Base-by-base conservation (phyloP, 305 asterid species). In the Euphrasia arctica region DNA sequence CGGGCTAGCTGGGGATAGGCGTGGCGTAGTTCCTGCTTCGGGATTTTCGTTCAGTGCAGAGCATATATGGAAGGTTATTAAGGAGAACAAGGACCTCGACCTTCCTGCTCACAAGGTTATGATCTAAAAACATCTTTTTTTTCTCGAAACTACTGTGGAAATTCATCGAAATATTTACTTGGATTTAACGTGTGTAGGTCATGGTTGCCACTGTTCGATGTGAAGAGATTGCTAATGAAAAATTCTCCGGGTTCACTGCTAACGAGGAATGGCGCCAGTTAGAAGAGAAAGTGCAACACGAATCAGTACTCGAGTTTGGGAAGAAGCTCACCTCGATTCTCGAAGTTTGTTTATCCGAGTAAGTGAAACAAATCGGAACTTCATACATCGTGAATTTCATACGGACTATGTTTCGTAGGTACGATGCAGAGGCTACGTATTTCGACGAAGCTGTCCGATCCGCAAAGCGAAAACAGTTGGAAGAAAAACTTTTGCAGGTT, bases 191-290 rank as follows among this genome's bases (percentile, higher is more conserved):
- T 70, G 49, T 74, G 52, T 70, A 91, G 98, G 98, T 91, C 60
- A 91, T 91, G 98, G 98, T 91, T 69, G 96, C 98, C 55, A 88
- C 98, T 10, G 98, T 91, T 69, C 89, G 96, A 5, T 91, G 96
- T 78, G 98, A 91, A 78, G 98, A 91, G 82, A 91, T 91, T 70
- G 88, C 94, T 58, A 86, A 88, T 72, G 98, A 91, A 51, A 86
- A 84, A 70, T 86, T 81, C 74, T 83, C 85, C 28, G 73, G 82
- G 66, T 91, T 91, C 76, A 69, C 77, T 56, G 79, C 59, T 64
- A 86, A 88, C 51, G 90, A 84, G 96, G 91, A 81, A 62, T 88
- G 98, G 98, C 75, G 79, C 52, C 73, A 88, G 71, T 56, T 91
- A 70, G 91, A 91, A 73, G 85, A 72, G 75, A 74, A 78, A 2